phyloP scores from a whole-genome alignment of 2,329 filamentous ascomycete species.

The Epichloe aotearoae region DNA sequence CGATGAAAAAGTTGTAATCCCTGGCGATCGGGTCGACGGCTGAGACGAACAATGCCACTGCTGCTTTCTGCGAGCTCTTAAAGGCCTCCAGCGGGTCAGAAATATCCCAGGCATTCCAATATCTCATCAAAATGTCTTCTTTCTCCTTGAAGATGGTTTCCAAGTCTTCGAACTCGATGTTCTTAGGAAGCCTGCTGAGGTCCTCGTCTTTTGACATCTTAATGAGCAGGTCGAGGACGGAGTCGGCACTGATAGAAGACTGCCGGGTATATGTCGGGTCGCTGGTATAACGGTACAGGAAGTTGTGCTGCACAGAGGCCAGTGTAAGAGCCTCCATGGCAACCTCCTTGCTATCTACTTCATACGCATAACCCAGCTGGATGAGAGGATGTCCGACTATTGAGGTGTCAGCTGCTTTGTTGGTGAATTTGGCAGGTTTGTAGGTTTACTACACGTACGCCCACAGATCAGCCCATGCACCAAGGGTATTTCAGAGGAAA shows the following conservation, averaged over 20 bases:
- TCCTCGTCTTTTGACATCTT: conserved; percentile 54
- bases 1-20: conserved; percentile 70
- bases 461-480: conserved; percentile 70
- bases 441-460: conserved; percentile 37
- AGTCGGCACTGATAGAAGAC: conserved; percentile 44
- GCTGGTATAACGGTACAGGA: conserved; percentile 56
- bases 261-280: conserved; percentile 56
- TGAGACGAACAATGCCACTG: conserved; percentile 47
- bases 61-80: conserved; percentile 51
- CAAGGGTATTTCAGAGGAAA: conserved; percentile 60
- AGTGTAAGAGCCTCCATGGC: conserved; percentile 79
- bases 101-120: conserved; percentile 83
- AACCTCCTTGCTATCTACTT: conserved; percentile 72
- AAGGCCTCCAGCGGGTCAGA: conserved; percentile 62
- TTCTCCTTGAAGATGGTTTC: conserved; percentile 53
- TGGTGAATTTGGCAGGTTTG: background rate
- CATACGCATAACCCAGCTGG: conserved; percentile 86
- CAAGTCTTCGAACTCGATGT: conserved; percentile 49
- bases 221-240: conserved; percentile 57
- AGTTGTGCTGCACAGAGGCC: conserved; percentile 43
- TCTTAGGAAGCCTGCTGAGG: conserved; percentile 53
- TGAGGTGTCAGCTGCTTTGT: conserved; percentile 8
- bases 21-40: conserved; percentile 44
- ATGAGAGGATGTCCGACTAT: conserved; percentile 84
- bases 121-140: conserved; percentile 60